Evolutionary conservation across 2,329 filamentous ascomycete species (phyloP).

Genomic region (Neobulgaria alba): DNA sequence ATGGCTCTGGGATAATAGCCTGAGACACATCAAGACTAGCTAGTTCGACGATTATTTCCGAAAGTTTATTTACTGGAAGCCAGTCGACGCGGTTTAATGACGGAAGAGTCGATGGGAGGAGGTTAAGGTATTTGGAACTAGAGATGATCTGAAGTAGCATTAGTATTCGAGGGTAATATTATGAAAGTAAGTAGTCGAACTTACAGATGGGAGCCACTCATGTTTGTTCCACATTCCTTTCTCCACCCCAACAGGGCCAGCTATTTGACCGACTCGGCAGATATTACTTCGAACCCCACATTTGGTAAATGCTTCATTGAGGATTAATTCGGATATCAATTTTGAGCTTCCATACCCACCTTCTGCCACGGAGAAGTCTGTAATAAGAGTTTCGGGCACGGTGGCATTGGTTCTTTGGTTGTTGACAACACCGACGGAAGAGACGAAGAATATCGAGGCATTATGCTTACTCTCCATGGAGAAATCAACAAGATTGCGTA

Average conservation of each 20-base stretch:
- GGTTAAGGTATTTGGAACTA: conserved; percentile 31
- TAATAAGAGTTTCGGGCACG: neutral
- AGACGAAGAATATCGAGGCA: conserved; percentile 21
- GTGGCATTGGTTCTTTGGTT: neutral
- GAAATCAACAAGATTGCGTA: conserved; percentile 32
- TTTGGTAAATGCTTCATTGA: neutral
- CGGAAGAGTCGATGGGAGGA: conserved; percentile 32
- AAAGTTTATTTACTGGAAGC: conserved; percentile 36
- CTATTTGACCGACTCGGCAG: conserved; percentile 5
- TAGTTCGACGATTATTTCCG: conserved; percentile 31
- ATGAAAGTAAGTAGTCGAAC: neutral
- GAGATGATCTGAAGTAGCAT: conserved; percentile 27
- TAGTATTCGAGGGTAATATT: neutral
- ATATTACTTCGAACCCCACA: neutral
- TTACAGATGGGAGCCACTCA: conserved; percentile 5
- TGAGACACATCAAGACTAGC: neutral
- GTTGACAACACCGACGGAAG: conserved; percentile 2
- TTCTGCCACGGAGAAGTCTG: neutral
- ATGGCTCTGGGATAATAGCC: neutral
- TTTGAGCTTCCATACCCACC: conserved; percentile 3
- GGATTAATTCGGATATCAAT: conserved; percentile 2
- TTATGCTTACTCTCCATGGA: conserved; percentile 5
- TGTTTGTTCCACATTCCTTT: conserved; percentile 4
- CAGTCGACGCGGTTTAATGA: conserved; percentile 32
- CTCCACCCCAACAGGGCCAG: conserved; percentile 1